Base-by-base conservation (phyloP, 345 rosid species). In the Euphorbia tirucalli region DNA sequence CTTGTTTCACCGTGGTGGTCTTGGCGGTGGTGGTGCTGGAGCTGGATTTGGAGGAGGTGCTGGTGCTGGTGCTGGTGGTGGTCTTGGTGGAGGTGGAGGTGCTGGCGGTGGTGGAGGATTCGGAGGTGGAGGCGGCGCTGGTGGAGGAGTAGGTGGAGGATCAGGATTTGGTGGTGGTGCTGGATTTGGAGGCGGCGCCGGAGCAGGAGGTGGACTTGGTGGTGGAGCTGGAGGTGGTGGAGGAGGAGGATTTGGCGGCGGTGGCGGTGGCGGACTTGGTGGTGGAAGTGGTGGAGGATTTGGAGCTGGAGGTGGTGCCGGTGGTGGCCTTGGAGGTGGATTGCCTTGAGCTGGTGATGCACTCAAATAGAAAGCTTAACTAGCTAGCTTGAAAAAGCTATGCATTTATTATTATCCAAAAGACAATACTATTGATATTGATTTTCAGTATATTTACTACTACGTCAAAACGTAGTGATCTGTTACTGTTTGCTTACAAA, bases 21-120 rank as follows among this genome's bases (percentile, higher is more conserved):
- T 35, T 48, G 74, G 71, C 0, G 39, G 16, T 66, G 71, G 16
- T 4, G 71, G 77, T 11, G 66, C 58, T 9, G 71, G 71, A 3
- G 71, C 58, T 15, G 74, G 74, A 1, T 16, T 19, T 24, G 71
- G 77, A n/a, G n/a, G n/a, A n/a, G n/a, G n/a, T 1, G 71, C 25
- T 0, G 71, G 71, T 11, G 58, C 50, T 31, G 77, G 77, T 2
- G 50, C 35, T 32, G 74, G 74, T 30, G 68, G 68, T 46, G 75
- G 75, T 13, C 28, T 27, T 46, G 75, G 75, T 56, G 41, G 62
- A 9, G 75, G 75, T n/a, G n/a, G n/a, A n/a, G n/a, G n/a, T n/a
- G n/a, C n/a, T n/a, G n/a, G n/a, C 0, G 75, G 68, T 18, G 71
- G 76, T 2, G 71, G 65, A 4, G 76, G 71, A 41, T 15, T 30